These are phyloP conservation scores for Colletotrichum euphorbiae DNA, from an alignment of 2,329 filamentous ascomycete genomes.

Conservation along the genomic window DNA sequence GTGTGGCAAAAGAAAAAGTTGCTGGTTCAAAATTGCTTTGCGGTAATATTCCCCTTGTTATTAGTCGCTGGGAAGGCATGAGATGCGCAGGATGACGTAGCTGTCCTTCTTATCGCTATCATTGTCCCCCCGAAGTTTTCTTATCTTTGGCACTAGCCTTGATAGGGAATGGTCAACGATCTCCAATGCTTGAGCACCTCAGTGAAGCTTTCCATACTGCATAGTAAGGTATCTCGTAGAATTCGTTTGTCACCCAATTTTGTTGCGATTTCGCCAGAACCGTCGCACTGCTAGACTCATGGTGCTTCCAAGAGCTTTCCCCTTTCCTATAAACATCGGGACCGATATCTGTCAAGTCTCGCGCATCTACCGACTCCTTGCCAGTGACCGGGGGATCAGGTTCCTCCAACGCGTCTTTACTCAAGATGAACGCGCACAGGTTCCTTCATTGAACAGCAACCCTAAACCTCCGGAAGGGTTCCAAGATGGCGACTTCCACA, in stretches of 20 bases:
- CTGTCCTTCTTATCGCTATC: slow-evolving; percentile 32
- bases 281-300: slow-evolving; percentile 1
- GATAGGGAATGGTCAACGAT: slow-evolving; percentile 2
- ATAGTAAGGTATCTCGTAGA: background rate
- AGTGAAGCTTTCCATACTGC: background rate
- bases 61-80: background rate
- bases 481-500: slow-evolving; percentile 10
- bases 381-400: slow-evolving; percentile 51
- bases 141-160: slow-evolving; percentile 26
- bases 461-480: too few species aligned
- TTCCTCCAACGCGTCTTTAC: slow-evolving; percentile 63
- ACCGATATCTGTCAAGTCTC: slow-evolving; percentile 81
- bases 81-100: slow-evolving; percentile 30
- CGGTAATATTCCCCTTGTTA: slow-evolving; percentile 8
- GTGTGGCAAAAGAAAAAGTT: slow-evolving; percentile 2
- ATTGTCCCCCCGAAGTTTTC: slow-evolving; percentile 5
- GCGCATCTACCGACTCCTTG: slow-evolving; percentile 72
- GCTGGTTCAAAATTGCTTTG: slow-evolving; percentile 5
- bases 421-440: slow-evolving; percentile 51
- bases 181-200: background rate
- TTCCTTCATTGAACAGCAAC: slow-evolving; percentile 36
- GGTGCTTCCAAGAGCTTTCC: slow-evolving; percentile 59
- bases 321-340: slow-evolving; percentile 75
- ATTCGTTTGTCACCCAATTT: background rate
- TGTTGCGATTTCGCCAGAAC: background rate